These are phyloP conservation scores for Trifolium pratense DNA, from an alignment of 306 rosid genomes.

Conservation along the genomic window DNA sequence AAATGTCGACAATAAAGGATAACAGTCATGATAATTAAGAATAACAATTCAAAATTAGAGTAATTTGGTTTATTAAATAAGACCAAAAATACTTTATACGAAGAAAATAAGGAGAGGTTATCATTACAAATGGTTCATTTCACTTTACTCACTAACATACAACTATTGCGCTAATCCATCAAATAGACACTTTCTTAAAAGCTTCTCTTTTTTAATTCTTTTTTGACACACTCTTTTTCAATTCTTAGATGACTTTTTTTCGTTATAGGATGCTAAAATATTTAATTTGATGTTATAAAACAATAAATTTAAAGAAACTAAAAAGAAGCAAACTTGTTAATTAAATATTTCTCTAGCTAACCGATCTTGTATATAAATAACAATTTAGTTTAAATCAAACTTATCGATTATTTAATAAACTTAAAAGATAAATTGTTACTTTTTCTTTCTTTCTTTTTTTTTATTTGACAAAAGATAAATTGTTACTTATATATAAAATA, in stretches of 20 bases:
- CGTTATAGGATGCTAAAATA: not conserved
- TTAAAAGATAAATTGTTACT: too few relatives aligned
- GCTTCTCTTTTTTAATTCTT: not conserved
- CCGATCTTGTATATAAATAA: too few relatives aligned
- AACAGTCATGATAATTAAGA: not conserved
- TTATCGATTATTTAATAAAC: too few relatives aligned
- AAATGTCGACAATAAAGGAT: not conserved
- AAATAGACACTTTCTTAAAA: not conserved
- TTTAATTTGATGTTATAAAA: not conserved
- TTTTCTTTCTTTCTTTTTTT: too few relatives aligned
- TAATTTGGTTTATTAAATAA: constrained; percentile 18
- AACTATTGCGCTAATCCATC: constrained; percentile 2
- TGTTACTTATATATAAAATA: too few relatives aligned
- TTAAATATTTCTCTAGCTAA: too few relatives aligned
- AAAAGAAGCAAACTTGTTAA: not conserved
- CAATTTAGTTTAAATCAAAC: too few relatives aligned
- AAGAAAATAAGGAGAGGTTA: not conserved
- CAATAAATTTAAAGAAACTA: not conserved
- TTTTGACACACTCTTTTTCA: too few relatives aligned
- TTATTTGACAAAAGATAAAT: too few relatives aligned
- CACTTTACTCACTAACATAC: not conserved
- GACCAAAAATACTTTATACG: not conserved
- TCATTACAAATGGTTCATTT: not conserved
- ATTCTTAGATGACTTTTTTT: not conserved
- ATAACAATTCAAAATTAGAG: not conserved